phyloP scores from a whole-genome alignment of 1,284 basidiomycete genomes.

The Chondrostereum purpureum region DNA sequence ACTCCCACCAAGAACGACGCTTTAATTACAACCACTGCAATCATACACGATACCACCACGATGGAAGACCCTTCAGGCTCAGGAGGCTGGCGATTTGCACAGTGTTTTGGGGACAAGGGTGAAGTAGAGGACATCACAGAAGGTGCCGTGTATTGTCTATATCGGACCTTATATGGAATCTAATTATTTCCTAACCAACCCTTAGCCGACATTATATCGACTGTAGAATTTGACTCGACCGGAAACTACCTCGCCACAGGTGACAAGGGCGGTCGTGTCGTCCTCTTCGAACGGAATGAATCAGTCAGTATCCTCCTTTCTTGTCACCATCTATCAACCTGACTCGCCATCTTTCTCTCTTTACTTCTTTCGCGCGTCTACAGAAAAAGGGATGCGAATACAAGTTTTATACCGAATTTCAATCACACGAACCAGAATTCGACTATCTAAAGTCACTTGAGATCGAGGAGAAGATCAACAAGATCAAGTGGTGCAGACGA shows the following conservation, averaged over 20 bases:
- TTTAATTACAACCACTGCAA: slow-evolving; percentile 14
- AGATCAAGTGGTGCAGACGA: slow-evolving; percentile 99
- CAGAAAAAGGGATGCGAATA: slow-evolving; percentile 99
- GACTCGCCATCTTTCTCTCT: slow-evolving; percentile 9
- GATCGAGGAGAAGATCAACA: slow-evolving; percentile 99
- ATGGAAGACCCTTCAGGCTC: slow-evolving; percentile 78
- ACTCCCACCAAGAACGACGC: too few species aligned
- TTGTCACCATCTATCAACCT: too few species aligned
- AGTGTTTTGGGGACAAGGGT: slow-evolving; percentile 99
- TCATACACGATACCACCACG: slow-evolving; percentile 19
- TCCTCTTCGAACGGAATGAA: slow-evolving; percentile 98
- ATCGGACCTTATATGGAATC: background rate
- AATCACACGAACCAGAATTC: slow-evolving; percentile 99
- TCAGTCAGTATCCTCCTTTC: slow-evolving; percentile 58
- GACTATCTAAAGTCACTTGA: slow-evolving; percentile 99
- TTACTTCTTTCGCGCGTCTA: slow-evolving; percentile 6
- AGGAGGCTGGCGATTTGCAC: slow-evolving; percentile 96
- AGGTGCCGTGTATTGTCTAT: too few species aligned
- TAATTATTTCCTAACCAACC: slow-evolving; percentile 20
- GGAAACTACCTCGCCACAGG: slow-evolving; percentile 99
- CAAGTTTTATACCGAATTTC: slow-evolving; percentile 99
- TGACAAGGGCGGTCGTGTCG: slow-evolving; percentile 98
- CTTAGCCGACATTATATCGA: slow-evolving; percentile 96
- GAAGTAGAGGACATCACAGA: slow-evolving; percentile 99
- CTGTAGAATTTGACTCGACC: slow-evolving; percentile 99